Percentiles rank a stretch among this genome's conserved stretches.
These are phyloP conservation scores for Yarrowia phangngaensis DNA, from an alignment of 805 yeast genomes.

Conservation along the genomic window DNA sequence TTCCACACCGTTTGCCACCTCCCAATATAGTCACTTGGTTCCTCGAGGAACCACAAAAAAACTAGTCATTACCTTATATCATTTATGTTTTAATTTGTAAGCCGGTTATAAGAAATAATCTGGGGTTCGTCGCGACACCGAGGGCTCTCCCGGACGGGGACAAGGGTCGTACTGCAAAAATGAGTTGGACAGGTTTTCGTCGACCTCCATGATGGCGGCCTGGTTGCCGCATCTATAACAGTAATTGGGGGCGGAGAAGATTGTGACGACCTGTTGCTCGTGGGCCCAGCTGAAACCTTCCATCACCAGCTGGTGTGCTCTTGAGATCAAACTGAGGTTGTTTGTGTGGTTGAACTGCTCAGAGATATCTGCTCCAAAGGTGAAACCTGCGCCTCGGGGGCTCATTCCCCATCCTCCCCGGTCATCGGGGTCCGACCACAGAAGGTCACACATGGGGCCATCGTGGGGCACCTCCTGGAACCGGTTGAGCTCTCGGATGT, in stretches of 20 bases:
- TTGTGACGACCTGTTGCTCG: conserved; percentile 89
- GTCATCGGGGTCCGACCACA: conserved; percentile 97
- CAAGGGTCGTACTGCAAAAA: conserved; percentile 94
- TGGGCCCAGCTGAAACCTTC: conserved; percentile 96
- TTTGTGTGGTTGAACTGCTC: conserved; percentile 95
- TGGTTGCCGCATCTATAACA: conserved; percentile 98
- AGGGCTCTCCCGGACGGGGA: conserved; percentile 96
- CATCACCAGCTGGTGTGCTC: conserved; percentile 98
- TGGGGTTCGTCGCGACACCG: conserved; percentile 93
- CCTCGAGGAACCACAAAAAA: too few relatives aligned
- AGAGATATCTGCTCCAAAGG: conserved; percentile 94
- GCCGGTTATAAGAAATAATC: conserved; percentile 82
- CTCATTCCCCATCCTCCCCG: conserved; percentile 98
- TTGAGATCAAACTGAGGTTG: conserved; percentile 77
- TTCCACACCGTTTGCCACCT: too few relatives aligned
- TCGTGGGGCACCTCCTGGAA: conserved; percentile 97
- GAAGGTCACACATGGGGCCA: conserved; percentile 95
- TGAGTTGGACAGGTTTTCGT: conserved; percentile 77
- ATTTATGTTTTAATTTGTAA: too few relatives aligned
- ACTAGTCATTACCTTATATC: too few relatives aligned
- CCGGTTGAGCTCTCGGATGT: conserved; percentile 87
- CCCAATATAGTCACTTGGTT: too few relatives aligned
- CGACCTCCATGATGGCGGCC: conserved; percentile 98
- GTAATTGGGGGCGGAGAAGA: conserved; percentile 92
- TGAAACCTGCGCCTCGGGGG: conserved; percentile 99